Conservation (phyloP, 2,329 filamentous ascomycete species). For the Trichophyton rubrum region DNA sequence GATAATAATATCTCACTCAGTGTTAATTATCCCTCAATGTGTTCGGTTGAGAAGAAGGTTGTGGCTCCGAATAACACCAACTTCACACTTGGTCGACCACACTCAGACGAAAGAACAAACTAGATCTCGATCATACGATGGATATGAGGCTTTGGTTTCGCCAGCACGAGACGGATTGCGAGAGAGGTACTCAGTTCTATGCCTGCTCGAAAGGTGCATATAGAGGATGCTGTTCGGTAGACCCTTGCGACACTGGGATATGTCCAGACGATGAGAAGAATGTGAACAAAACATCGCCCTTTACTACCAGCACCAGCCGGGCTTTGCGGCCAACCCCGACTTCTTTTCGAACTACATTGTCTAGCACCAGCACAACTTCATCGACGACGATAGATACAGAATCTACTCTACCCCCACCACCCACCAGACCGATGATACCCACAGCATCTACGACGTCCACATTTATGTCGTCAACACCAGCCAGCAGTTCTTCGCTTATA, state of each 20-base stretch:
- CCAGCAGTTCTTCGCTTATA: background rate
- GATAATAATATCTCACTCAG: background rate
- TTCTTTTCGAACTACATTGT: background rate
- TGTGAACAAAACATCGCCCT: background rate
- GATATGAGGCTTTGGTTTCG: background rate
- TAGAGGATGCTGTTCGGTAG: constrained; percentile 9
- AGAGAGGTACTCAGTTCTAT: constrained; percentile 3
- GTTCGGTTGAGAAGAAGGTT: background rate
- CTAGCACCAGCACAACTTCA: background rate
- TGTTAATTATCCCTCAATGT: background rate
- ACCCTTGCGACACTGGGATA: constrained; percentile 11
- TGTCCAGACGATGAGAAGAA: background rate
- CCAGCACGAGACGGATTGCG: background rate
- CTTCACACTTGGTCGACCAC: background rate
- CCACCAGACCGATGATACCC: background rate
- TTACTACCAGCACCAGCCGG: background rate
- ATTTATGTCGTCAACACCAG: background rate
- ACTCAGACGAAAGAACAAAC: background rate
- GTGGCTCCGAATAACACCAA: background rate
- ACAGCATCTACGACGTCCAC: background rate
- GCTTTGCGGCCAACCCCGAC: background rate
- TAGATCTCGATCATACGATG: background rate
- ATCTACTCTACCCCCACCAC: too few relatives aligned
- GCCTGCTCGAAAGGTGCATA: constrained; percentile 9
- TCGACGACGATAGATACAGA: background rate